These are phyloP conservation scores for Ophiobolus disseminans DNA, from an alignment of 2,329 filamentous ascomycete species.

Conservation along the genomic window DNA sequence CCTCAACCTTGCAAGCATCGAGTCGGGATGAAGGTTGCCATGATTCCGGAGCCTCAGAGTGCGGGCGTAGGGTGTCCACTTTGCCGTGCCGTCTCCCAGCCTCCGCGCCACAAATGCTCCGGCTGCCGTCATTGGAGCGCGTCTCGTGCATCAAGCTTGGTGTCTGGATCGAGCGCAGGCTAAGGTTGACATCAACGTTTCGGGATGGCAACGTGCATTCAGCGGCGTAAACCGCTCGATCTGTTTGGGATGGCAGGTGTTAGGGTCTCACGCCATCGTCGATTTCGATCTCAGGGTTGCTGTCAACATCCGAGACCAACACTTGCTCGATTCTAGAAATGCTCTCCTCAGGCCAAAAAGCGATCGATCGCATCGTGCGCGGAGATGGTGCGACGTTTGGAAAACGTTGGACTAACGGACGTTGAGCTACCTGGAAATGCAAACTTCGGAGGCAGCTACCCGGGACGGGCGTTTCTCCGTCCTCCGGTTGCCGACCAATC, in stretches of 20 bases:
- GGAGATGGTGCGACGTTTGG: neutral
- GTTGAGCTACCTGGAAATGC: constrained; percentile 17
- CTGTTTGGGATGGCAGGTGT: constrained; percentile 1
- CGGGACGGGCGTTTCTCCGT: constrained; percentile 15
- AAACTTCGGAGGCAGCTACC: constrained; percentile 2
- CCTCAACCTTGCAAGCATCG: constrained; percentile 34
- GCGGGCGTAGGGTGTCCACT: constrained; percentile 1
- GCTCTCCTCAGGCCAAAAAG: too few relatives aligned
- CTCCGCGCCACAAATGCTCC: neutral
- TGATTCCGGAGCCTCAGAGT: constrained; percentile 4
- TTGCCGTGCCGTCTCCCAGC: constrained; percentile 4
- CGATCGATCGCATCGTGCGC: too few relatives aligned
- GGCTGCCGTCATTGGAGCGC: constrained; percentile 8
- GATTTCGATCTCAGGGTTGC: neutral
- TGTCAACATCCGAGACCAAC: too few relatives aligned
- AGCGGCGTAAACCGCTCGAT: neutral
- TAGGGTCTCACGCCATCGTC: neutral
- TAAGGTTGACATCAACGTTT: constrained; percentile 14
- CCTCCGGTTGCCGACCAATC: constrained; percentile 10
- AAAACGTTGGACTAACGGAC: constrained; percentile 18
- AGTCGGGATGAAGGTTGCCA: constrained; percentile 11
- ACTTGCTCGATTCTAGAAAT: too few relatives aligned
- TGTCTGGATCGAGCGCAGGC: constrained; percentile 7
- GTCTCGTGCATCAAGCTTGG: neutral
- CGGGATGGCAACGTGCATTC: neutral